Evolutionary conservation across 345 rosid species (phyloP), one percentile per base, ranked within the genome.

Genomic region (Excoecaria agallocha): DNA sequence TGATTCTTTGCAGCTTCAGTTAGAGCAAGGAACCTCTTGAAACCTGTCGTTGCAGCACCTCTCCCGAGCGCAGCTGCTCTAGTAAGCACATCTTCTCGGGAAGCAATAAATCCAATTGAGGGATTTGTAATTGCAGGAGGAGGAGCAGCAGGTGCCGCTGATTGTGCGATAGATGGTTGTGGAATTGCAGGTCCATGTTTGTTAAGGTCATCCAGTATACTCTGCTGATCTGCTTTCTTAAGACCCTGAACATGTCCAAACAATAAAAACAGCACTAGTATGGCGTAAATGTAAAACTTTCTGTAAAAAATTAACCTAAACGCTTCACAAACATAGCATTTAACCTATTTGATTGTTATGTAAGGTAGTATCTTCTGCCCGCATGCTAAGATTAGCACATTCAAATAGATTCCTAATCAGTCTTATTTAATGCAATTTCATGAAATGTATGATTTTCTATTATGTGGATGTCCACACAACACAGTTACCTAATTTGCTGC

Each of bases 1-100:
- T 95, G 84, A 81, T 95, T 96, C 86, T 95, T 95, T 17, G 98
- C 99, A 39, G 98, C 99, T 89, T 95, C 99, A 0, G 98, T 95
- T 65, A 95, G 89, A 76, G 99, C 99, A 74, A 95, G 94, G 86
- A 95, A 95, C 88, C 97, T 87, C 86, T 93, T 95, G 86, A 93
- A 93, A 58, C 99, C 99, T 12, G 99, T 93, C 15, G 89, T 93
- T 54, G 99, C 99, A 11, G 99, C 99, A 46, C 99, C 99, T 45
- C 98, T 88, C 25, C 99, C 98, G 9, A 95, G 98, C 3, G 98
- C 98, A 12, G 98, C 98, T 15, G 99, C 99, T 82, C 99, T 84
- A 15, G 96, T 87, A 45, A 95, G 87, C 72, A 95, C 99, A 64
- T 91, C 99, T 82, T 93, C 98, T 25, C 98, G 82, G 16, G 97